Base-by-base conservation (phyloP, 2,329 filamentous ascomycete species). In the Penicillium sumatraense region DNA sequence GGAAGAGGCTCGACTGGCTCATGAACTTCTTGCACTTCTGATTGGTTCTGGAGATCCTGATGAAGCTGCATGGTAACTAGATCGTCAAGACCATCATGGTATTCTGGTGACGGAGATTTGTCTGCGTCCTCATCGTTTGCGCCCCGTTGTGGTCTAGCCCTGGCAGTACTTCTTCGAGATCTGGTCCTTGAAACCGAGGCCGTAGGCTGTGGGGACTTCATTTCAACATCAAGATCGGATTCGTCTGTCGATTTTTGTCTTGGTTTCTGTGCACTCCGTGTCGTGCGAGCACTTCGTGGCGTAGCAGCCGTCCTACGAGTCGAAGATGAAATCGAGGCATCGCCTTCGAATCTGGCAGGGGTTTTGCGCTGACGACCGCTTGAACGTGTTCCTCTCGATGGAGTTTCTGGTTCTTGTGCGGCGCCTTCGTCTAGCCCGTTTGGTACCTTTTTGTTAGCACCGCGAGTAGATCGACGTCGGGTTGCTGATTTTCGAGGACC, bases 1-100 rank as follows among this genome's bases (percentile, higher is more conserved):
- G 72, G 73, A 20, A 74, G 59, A 16, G 67, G 57, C n/a, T 68
- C 68, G 5, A 52, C 49, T 21, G 53, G 24, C n/a, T 59, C 56
- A 9, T 31, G 31, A 21, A 54, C 56, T 16, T 72, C 70, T 13
- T 58, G 52, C 18, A 44, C 54, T 29, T 59, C 62, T 7, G 55
- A 31, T 26, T 66, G 57, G n/a, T 60, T 53, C 24, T 67, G 53
- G 24, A 74, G 61, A n/a, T 66, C 71, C 42, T 74, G 67, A 47
- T 75, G 73, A 31, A 75, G 55, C 51, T 76, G 73, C 57, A 71
- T 65, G 7, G 70, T 63, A 51, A 74, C 66, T 9, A 72, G 63
- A 36, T 74, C 71, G 50, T 75, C 71, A 45, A 74, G 61, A 6
- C 68, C 72, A 49, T 72, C 70, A 41, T 67, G 67, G 18, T 69